Evolutionary conservation across 306 rosid species (phyloP).

Genomic region (Rosa lucieae): DNA sequence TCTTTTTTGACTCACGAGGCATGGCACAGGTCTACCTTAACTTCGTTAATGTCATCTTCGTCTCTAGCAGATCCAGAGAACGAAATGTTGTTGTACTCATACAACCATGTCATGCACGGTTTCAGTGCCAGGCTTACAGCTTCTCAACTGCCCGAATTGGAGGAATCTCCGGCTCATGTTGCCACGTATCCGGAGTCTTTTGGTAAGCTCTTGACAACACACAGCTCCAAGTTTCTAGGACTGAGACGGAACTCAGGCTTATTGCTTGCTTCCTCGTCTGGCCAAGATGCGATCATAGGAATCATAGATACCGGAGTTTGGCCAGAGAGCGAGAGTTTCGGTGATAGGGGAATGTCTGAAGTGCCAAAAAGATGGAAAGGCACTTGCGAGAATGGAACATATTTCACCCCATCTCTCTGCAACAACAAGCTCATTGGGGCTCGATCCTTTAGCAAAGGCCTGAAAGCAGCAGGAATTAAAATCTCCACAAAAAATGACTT

Average conservation of each 20-base stretch:
- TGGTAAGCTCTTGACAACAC: conserved; percentile 18
- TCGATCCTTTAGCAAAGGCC: conserved; percentile 5
- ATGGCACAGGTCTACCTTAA: conserved; percentile 5
- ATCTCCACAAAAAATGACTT: background rate
- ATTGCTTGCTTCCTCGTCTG: conserved; percentile 31
- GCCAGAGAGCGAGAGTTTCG: conserved; percentile 39
- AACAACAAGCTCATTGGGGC: conserved; percentile 31
- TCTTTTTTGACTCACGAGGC: background rate
- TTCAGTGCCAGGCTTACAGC: conserved; percentile 19
- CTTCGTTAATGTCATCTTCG: background rate
- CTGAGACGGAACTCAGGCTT: background rate
- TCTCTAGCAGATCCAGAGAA: background rate
- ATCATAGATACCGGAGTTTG: conserved; percentile 22
- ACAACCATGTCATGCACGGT: conserved; percentile 17
- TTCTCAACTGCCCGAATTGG: background rate
- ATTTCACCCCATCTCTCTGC: conserved; percentile 24
- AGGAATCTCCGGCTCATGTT: conserved; percentile 2
- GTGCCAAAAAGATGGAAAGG: conserved; percentile 31
- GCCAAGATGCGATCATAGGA: conserved; percentile 15
- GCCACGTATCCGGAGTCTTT: background rate
- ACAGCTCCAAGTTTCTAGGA: conserved; percentile 14
- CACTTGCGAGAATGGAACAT: conserved; percentile 5
- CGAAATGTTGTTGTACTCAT: background rate
- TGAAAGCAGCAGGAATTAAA: background rate
- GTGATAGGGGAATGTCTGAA: conserved; percentile 7